Percentiles rank a stretch among this genome's conserved stretches.
phyloP scores from a whole-genome alignment of 257 asterid genomes.

The Fraxinus excelsior region DNA sequence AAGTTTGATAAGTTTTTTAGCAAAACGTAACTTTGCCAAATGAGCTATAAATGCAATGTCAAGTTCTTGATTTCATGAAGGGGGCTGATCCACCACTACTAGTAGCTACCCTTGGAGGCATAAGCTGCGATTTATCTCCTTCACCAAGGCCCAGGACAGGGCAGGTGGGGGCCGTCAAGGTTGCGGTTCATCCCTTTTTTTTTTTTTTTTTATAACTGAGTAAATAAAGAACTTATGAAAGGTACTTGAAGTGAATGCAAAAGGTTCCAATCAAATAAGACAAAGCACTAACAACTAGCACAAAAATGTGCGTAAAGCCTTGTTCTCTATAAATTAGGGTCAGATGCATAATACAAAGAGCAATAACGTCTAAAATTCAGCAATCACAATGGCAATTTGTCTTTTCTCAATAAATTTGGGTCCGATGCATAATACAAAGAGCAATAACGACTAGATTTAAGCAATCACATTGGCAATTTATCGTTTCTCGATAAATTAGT shows the following conservation, averaged over 20 bases:
- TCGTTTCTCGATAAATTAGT: neutral
- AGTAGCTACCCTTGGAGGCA: too few species aligned
- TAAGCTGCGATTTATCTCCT: too few species aligned
- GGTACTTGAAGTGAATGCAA: neutral
- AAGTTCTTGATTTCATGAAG: too few species aligned
- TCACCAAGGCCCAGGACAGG: too few species aligned
- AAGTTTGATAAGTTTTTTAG: too few species aligned
- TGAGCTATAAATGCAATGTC: too few species aligned
- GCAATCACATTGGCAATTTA: neutral
- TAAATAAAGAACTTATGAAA: neutral
- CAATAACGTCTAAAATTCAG: neutral
- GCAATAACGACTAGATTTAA: neutral
- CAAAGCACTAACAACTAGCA: neutral
- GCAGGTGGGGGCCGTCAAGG: too few species aligned
- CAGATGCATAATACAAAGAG: neutral
- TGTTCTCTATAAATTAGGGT: too few species aligned
- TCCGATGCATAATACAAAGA: neutral
- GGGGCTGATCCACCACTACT: neutral
- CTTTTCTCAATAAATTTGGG: neutral
- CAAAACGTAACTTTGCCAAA: too few species aligned
- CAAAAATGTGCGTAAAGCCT: too few species aligned
- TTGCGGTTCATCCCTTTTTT: too few species aligned
- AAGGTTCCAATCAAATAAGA: neutral
- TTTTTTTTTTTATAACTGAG: too few species aligned
- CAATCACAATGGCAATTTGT: neutral